These are phyloP conservation scores for Leccinum griseonigrum DNA, from an alignment of 1,284 basidiomycete genomes.

Conservation along the genomic window DNA sequence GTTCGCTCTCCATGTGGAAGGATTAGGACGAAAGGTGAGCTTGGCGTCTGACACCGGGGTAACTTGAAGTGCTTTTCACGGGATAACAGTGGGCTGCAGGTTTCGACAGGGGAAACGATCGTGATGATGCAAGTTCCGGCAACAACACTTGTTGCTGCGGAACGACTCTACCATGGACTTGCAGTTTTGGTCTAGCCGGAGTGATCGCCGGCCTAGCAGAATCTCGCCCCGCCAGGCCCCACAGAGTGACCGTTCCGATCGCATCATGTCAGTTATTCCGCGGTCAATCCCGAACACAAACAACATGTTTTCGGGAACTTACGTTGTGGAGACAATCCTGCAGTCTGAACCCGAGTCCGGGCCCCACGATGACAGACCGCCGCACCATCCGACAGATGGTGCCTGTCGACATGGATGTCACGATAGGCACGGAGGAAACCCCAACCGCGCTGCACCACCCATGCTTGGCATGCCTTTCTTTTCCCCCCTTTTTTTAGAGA, in stretches of 20 bases:
- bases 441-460: neutral
- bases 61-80: neutral
- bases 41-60: neutral
- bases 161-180: neutral
- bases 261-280: neutral
- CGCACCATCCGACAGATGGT: constrained; percentile 3
- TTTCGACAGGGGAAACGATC: neutral
- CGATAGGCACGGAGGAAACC: constrained; percentile 8
- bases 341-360: neutral
- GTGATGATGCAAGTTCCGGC: neutral
- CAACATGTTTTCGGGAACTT: neutral
- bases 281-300: neutral
- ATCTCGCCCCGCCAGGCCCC: neutral
- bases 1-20: neutral
- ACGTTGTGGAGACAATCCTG: neutral
- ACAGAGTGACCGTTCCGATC: neutral
- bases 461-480: neutral
- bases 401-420: constrained; percentile 2
- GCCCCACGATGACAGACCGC: neutral
- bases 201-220: neutral
- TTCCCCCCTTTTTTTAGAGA: neutral
- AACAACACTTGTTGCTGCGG: neutral
- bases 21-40: neutral
- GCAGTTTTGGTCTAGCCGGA: neutral
- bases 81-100: neutral